Evolutionary conservation across 75 land plant genomes (phyloP), one percentile per base, ranked within the genome.

Genomic region (Chamaecyparis obtusa): DNA sequence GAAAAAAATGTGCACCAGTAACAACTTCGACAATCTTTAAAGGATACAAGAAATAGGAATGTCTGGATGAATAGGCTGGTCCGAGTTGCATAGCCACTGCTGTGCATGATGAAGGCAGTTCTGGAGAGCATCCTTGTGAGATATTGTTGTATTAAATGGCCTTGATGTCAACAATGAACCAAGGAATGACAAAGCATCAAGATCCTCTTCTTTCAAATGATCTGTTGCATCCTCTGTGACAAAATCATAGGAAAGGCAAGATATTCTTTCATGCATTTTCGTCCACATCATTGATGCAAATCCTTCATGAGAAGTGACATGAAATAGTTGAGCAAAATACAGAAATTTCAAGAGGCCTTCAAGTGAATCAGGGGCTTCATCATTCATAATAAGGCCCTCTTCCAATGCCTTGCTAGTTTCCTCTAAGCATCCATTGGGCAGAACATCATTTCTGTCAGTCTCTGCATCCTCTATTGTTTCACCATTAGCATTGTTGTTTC

Each of bases 161-260:
- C 97, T 88, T 9, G 97, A 92, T 35, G 90, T 89, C 87, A 96
- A 35, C 75, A 96, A 44, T 0, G 93, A 90, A 39, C 94, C 90
- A 49, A 96, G 83, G 49, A 83, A 19, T 2, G 97, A 89, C 32
- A 96, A 90, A 77, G 90, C 88, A 84, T 95, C 96, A 80, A 97
- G 90, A 83, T 96, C 99, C 36, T 85, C 85, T 90, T 97, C 98
- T 3, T 87, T 87, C 36, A 97, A 91, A 83, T 92, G 92, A 83
- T 94, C 93, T 1, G 96, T 91, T 39, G 93, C 92, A 44, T 98
- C 99, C 69, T 98, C 99, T 0, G 99, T 98, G 9, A 95, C 99
- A 85, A 92, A 94, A 77, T 98, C 99, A 84, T 96, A 98, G 21
- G 98, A 95, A 79, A 98, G 88, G 87, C 99, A 98, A 72, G 97